phyloP scores from a whole-genome alignment of 2,329 filamentous ascomycete species.

The Cladosporium sp. region DNA sequence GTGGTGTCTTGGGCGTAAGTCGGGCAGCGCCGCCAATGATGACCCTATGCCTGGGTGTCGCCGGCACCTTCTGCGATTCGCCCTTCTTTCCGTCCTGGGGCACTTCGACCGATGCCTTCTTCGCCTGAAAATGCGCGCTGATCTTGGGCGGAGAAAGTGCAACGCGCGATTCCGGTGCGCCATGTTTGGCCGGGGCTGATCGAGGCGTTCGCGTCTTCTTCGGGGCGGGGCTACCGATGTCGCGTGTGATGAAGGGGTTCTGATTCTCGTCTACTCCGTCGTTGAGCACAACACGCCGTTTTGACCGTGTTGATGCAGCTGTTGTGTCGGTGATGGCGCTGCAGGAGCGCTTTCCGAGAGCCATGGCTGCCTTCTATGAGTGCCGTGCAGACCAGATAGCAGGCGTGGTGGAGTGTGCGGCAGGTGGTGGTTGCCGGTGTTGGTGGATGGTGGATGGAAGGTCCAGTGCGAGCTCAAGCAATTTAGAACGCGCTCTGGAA shows the following conservation, averaged over 20 bases:
- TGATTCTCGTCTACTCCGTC: slow-evolving; percentile 62
- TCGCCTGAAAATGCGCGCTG: slow-evolving; percentile 38
- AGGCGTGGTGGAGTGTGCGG: not conserved
- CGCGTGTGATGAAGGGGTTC: slow-evolving; percentile 47
- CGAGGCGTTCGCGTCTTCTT: slow-evolving; percentile 30
- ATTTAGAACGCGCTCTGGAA: not conserved
- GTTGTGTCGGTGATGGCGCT: slow-evolving; percentile 26
- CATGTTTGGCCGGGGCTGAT: slow-evolving; percentile 45
- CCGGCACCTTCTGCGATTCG: slow-evolving; percentile 62
- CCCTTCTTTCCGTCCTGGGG: slow-evolving; percentile 47
- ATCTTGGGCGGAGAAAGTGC: slow-evolving; percentile 41
- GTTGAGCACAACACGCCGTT: slow-evolving; percentile 39
- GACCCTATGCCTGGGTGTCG: slow-evolving; percentile 79
- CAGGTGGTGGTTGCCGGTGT: not conserved
- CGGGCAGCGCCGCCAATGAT: slow-evolving; percentile 6
- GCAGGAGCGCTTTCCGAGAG: slow-evolving; percentile 45
- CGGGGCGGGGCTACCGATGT: slow-evolving; percentile 28
- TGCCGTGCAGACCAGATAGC: not conserved
- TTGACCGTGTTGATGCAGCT: slow-evolving; percentile 32
- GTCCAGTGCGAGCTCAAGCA: not conserved
- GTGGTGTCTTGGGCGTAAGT: slow-evolving; percentile 64
- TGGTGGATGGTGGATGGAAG: not conserved
- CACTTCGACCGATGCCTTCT: slow-evolving; percentile 34
- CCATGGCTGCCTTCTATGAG: slow-evolving; percentile 10
- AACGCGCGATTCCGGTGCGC: slow-evolving; percentile 36